phyloP scores from a whole-genome alignment of 116 monocot genomes.

The Iris pallida region DNA sequence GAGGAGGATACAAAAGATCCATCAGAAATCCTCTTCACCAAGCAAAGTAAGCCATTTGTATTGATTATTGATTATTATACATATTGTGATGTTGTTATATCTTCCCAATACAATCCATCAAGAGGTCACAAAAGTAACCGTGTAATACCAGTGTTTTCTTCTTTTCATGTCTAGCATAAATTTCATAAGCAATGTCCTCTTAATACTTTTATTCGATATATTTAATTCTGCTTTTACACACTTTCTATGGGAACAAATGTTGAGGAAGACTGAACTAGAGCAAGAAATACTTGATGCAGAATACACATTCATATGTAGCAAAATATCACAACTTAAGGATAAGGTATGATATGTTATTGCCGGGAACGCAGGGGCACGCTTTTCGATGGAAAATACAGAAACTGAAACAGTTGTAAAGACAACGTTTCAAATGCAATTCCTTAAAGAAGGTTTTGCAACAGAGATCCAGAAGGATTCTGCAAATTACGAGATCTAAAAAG shows the following conservation, averaged over 20 bases:
- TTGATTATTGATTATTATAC: background rate
- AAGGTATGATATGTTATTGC: too few relatives aligned
- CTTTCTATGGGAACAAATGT: slow-evolving; percentile 27
- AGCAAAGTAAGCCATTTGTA: slow-evolving; percentile 25
- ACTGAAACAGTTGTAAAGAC: too few relatives aligned
- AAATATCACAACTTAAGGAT: slow-evolving; percentile 47
- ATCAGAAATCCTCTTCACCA: slow-evolving; percentile 18
- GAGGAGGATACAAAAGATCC: slow-evolving; percentile 34
- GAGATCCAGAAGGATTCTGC: too few relatives aligned
- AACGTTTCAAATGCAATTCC: too few relatives aligned
- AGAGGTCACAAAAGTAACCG: background rate
- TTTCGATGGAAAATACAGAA: too few relatives aligned
- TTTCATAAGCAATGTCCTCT: too few relatives aligned
- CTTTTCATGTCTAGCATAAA: too few relatives aligned
- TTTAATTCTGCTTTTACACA: slow-evolving; percentile 6
- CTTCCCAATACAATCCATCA: background rate
- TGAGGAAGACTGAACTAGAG: slow-evolving; percentile 38
- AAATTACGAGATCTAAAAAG: too few relatives aligned
- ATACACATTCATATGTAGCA: slow-evolving; percentile 49
- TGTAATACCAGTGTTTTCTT: too few relatives aligned
- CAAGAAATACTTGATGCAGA: slow-evolving; percentile 60
- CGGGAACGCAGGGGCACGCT: too few relatives aligned
- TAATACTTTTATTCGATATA: slow-evolving; percentile 2
- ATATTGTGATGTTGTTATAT: background rate
- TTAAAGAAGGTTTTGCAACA: too few relatives aligned